phyloP scores from a whole-genome alignment of 345 rosid genomes.

The Psidium friedrichsthalianum region DNA sequence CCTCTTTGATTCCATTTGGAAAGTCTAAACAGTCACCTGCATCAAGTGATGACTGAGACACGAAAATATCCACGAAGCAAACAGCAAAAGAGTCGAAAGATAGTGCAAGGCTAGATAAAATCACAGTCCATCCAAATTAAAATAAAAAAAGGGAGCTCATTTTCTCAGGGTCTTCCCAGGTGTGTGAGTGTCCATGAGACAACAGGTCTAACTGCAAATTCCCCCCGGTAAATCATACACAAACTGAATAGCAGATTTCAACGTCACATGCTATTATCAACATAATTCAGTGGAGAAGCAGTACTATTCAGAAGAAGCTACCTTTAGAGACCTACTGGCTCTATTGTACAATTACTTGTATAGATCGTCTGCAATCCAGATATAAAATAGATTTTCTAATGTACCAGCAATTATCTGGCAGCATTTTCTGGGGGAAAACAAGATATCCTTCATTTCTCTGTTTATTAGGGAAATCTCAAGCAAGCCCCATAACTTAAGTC shows the following conservation, averaged over 20 bases:
- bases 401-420: background rate
- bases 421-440: background rate
- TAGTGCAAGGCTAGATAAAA: background rate
- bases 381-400: background rate
- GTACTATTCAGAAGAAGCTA: background rate
- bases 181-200: background rate
- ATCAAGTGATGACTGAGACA: background rate
- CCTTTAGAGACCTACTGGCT: background rate
- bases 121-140: background rate
- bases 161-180: background rate
- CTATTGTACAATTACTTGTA: background rate
- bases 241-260: background rate
- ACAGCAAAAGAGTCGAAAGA: background rate
- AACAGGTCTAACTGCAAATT: background rate
- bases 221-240: background rate
- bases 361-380: background rate
- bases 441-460: background rate
- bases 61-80: background rate
- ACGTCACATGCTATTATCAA: background rate
- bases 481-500: background rate
- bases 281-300: background rate
- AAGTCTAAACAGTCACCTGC: conserved; percentile 1
- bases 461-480: background rate
- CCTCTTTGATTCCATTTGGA: conserved; percentile 26
- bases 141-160: background rate